Evolutionary conservation across 768 basidiomycete genomes (phyloP).

Genomic region (Amanita rimosa): DNA sequence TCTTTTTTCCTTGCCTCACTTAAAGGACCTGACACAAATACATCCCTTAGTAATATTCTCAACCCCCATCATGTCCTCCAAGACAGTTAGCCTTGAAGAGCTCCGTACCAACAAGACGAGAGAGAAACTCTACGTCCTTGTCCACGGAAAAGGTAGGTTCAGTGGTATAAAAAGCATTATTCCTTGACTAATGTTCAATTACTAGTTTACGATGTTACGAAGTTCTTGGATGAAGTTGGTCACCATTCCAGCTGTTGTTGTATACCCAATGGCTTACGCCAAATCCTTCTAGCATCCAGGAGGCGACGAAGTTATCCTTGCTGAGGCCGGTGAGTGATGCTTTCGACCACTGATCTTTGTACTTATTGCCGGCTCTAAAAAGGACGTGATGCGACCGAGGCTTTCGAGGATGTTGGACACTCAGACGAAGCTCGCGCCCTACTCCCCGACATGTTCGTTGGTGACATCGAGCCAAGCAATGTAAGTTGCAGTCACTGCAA

Average conservation of each 20-base stretch:
- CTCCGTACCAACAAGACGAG: conserved; percentile 69
- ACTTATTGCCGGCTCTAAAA: conserved; percentile 2
- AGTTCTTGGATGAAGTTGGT: conserved; percentile 89
- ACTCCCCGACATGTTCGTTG: conserved; percentile 68
- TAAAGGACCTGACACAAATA: conserved; percentile 10
- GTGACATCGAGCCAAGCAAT: conserved; percentile 65
- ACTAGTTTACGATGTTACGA: conserved; percentile 85
- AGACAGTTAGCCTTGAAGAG: conserved; percentile 58
- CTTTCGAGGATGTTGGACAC: conserved; percentile 99
- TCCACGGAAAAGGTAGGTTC: conserved; percentile 70
- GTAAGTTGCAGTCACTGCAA: conserved; percentile 30
- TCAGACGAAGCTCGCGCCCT: conserved; percentile 93
- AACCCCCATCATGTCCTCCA: conserved; percentile 28
- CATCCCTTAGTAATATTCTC: conserved; percentile 7
- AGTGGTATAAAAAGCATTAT: conserved; percentile 19
- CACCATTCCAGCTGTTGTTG: no score
- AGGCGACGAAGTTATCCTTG: conserved; percentile 94
- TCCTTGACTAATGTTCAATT: not conserved
- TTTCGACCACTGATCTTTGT: conserved; percentile 5
- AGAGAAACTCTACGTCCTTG: conserved; percentile 69
- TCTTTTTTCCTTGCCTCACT: conserved; percentile 10
- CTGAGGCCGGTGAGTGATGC: conserved; percentile 68
- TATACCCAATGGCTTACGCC: not conserved
- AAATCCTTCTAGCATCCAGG: conserved; percentile 67
- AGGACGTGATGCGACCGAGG: conserved; percentile 95